Base-by-base conservation (phyloP, 2,329 filamentous ascomycete genomes). In the Calonectria honghensis region DNA sequence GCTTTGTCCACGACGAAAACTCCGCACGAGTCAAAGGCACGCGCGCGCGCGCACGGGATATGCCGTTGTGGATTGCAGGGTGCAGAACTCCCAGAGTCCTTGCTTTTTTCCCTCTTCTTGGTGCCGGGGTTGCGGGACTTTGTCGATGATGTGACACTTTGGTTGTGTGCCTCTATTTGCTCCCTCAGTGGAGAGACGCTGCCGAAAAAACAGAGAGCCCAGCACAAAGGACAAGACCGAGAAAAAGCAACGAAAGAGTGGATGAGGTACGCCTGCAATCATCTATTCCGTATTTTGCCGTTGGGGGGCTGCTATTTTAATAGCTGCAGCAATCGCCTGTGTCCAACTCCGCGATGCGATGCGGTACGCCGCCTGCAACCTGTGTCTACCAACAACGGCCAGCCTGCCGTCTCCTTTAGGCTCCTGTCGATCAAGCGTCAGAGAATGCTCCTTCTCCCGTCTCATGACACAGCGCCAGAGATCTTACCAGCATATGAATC, bases 351-450 rank as follows among this genome's bases (percentile, higher is more conserved):
- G 39, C 37, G 54, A 61, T 61, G 35, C 37, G 54, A 61, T 39
- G 57, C 57, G 57, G 41, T 31, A 61, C 41, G 24, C 39, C 20
- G 66, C 65, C 51, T 59, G 66, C 41, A 59, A 59, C 66, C 48
- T 65, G 61, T 27, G 35, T 65, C 61, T 48, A 29, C 41, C 41
- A 31, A 20, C 61, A 29, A 24, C 35, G 13, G 35, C 27, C 57
- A 27, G 24, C 24, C 18, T 24, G 16, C 32, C 27, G 35, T 52
- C 51, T 68, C 59, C 67, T 61, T 57, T 41, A 13, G 45, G 67
- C 63, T 73, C 72, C 72, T 73, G 72, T 73, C 71, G 72, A 70
- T 70, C 72, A 39, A 51, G 61, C 48, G 72, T 73, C 48, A 45
- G 72, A 73, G 67, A 59, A 24, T 54, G 20, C 54, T 50, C 64